phyloP scores from a whole-genome alignment of 371 early-diverging fungal species.

The Apophysomyces variabilis region DNA sequence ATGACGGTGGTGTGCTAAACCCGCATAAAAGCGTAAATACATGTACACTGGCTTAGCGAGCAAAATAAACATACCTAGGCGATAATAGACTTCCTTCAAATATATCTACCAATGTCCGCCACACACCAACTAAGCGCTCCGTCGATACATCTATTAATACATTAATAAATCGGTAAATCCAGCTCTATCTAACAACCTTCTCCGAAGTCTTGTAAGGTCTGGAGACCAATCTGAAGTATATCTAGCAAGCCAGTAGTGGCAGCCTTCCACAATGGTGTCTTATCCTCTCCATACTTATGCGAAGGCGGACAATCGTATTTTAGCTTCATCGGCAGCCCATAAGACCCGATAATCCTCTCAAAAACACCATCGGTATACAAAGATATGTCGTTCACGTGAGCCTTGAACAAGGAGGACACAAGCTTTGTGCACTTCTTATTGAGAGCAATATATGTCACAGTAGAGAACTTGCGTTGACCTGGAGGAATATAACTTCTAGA shows the following conservation, averaged over 20 bases:
- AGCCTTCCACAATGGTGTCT: slow-evolving; percentile 77
- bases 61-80: slow-evolving; percentile 55
- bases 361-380: slow-evolving; percentile 74
- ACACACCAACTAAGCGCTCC: slow-evolving; percentile 66
- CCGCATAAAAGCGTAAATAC: no score
- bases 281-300: slow-evolving; percentile 69
- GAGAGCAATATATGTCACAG: slow-evolving; percentile 75
- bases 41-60: background rate
- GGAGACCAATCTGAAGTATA: slow-evolving; percentile 64
- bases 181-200: slow-evolving; percentile 49
- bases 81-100: slow-evolving; percentile 77
- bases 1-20: slow-evolving; percentile 59
- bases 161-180: background rate
- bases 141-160: slow-evolving; percentile 53
- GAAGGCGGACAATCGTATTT: slow-evolving; percentile 81
- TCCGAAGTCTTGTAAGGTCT: slow-evolving; percentile 58
- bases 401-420: slow-evolving; percentile 62
- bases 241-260: slow-evolving; percentile 74
- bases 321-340: slow-evolving; percentile 75
- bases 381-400: slow-evolving; percentile 49
- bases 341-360: slow-evolving; percentile 64
- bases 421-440: slow-evolving; percentile 67
- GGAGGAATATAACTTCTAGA: slow-evolving; percentile 34
- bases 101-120: slow-evolving; percentile 69
- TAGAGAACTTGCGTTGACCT: slow-evolving; percentile 48